These are phyloP conservation scores for Solanum habrochaites DNA, from an alignment of 257 asterid genomes.

Conservation along the genomic window DNA sequence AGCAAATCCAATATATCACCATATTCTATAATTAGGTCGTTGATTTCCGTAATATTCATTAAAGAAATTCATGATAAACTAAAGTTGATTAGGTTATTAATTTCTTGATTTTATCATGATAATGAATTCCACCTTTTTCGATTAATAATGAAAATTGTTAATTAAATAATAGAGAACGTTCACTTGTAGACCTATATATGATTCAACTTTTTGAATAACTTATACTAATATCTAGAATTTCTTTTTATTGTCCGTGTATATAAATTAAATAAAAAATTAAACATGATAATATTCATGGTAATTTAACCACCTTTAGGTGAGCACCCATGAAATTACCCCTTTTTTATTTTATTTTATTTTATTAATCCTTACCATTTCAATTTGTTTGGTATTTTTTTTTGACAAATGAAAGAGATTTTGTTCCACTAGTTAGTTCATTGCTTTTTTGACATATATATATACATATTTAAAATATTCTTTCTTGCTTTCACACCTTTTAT, in stretches of 20 bases:
- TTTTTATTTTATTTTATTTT: neutral
- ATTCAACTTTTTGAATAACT: neutral
- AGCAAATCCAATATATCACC: neutral
- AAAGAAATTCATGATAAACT: slow-evolving; percentile 2
- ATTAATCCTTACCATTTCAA: neutral
- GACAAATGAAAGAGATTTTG: neutral
- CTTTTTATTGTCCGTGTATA: neutral
- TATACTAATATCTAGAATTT: neutral
- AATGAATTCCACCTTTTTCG: neutral
- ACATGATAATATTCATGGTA: neutral
- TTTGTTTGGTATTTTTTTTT: neutral
- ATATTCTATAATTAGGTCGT: neutral
- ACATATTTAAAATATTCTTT: neutral
- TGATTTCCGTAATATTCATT: slow-evolving; percentile 11
- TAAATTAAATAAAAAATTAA: neutral
- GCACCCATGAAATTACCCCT: neutral
- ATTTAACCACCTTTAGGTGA: slow-evolving; percentile 5
- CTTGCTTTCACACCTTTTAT: neutral
- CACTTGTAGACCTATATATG: neutral
- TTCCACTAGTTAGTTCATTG: neutral
- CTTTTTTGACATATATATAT: neutral
- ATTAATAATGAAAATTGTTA: neutral
- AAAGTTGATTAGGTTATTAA: slow-evolving; percentile 1
- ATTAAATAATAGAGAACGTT: neutral
- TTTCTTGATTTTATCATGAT: neutral